These are phyloP conservation scores for Elaeagnus macrophylla DNA, from an alignment of 306 rosid species.

Conservation along the genomic window DNA sequence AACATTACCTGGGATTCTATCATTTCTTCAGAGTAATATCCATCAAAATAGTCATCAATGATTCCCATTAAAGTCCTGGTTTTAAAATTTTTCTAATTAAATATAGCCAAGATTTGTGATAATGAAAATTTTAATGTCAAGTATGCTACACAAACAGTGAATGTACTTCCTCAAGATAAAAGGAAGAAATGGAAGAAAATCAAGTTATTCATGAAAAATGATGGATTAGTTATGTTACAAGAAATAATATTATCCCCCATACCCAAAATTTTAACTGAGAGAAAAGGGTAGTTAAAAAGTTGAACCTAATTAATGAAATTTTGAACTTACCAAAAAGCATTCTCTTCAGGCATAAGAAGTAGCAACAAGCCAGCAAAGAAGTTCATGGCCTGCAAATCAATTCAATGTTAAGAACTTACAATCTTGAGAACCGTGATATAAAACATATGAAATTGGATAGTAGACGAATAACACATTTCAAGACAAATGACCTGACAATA, in stretches of 20 bases:
- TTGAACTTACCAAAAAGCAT: slow-evolving; percentile 87
- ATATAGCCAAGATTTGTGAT: neutral
- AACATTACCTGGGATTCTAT: slow-evolving; percentile 82
- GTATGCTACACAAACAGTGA: slow-evolving; percentile 1
- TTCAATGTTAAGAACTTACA: slow-evolving; percentile 9
- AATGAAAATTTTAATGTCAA: slow-evolving; percentile 11
- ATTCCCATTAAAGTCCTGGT: slow-evolving; percentile 90
- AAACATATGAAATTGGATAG: neutral
- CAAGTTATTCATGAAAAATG: neutral
- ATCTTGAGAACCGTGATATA: neutral
- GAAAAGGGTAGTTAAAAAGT: too few species aligned
- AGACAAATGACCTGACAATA: slow-evolving; percentile 81
- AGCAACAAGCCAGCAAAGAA: slow-evolving; percentile 93
- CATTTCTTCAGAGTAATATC: slow-evolving; percentile 99
- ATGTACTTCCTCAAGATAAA: slow-evolving; percentile 14
- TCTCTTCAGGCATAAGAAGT: slow-evolving; percentile 99
- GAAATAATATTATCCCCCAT: neutral
- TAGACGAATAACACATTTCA: slow-evolving; percentile 11
- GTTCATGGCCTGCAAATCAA: slow-evolving; percentile 79
- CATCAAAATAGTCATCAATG: slow-evolving; percentile 96
- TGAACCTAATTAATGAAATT: neutral
- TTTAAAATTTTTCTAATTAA: slow-evolving; percentile 3
- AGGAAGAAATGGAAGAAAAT: neutral
- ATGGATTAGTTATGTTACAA: neutral
- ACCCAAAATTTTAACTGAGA: too few species aligned